phyloP scores from a whole-genome alignment of 352 stramenopile genomes.

The Lagenidium giganteum region DNA sequence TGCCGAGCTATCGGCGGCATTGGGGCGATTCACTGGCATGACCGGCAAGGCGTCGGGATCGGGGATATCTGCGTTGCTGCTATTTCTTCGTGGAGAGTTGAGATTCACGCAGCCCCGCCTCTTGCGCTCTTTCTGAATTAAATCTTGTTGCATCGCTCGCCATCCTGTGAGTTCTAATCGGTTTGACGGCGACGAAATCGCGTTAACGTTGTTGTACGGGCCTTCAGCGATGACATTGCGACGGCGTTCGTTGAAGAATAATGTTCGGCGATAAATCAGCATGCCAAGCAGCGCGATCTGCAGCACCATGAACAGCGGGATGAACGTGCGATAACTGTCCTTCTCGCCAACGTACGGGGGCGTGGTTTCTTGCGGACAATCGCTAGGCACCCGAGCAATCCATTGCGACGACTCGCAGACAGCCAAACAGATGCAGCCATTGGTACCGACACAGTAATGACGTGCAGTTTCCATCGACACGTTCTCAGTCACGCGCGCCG shows the following conservation, averaged over 20 bases:
- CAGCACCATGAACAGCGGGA: conserved; percentile 65
- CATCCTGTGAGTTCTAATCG: conserved; percentile 59
- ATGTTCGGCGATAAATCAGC: conserved; percentile 50
- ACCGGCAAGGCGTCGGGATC: neutral
- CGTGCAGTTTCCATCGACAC: conserved; percentile 28
- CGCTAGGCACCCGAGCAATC: conserved; percentile 38
- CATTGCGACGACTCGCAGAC: conserved; percentile 49
- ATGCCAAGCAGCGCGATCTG: conserved; percentile 52
- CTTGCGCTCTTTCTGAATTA: conserved; percentile 61
- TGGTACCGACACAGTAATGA: conserved; percentile 45
- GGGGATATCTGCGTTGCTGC: conserved; percentile 6
- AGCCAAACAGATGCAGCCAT: conserved; percentile 64
- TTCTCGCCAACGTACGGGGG: conserved; percentile 5
- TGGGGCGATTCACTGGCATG: neutral
- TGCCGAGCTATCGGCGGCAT: no score
- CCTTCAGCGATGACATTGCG: conserved; percentile 18
- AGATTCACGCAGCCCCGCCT: conserved; percentile 30
- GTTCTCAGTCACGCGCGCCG: conserved; percentile 18
- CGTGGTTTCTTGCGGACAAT: conserved; percentile 28
- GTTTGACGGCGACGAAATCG: conserved; percentile 66
- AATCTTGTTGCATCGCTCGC: conserved; percentile 37
- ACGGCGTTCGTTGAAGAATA: conserved; percentile 23
- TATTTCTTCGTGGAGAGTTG: conserved; percentile 19
- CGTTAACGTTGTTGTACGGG: conserved; percentile 70
- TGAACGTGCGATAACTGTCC: conserved; percentile 49